These are phyloP conservation scores for Mesembryanthemum crystallinum DNA, from an alignment of 148 eudicot genomes.

Conservation along the genomic window DNA sequence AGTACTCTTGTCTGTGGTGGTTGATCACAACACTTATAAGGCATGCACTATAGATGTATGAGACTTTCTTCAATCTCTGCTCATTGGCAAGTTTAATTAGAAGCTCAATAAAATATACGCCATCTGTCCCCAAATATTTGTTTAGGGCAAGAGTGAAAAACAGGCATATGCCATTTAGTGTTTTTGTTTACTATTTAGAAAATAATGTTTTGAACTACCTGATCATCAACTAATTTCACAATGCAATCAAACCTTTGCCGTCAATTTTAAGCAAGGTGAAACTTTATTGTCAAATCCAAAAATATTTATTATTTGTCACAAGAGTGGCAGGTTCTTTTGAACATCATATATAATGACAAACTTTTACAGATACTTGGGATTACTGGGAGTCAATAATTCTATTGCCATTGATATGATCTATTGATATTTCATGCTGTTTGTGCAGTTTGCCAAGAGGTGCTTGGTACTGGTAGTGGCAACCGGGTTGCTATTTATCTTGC, in stretches of 20 bases:
- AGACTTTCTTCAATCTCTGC: too few relatives aligned
- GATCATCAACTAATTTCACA: not conserved
- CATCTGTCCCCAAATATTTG: not conserved
- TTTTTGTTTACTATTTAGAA: not conserved
- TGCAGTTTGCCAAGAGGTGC: constrained; percentile 91
- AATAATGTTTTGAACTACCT: not conserved
- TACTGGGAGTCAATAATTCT: not conserved
- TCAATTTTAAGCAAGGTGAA: not conserved
- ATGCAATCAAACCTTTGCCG: not conserved
- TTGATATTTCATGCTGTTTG: constrained; percentile 6
- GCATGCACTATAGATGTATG: not conserved
- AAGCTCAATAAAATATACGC: not conserved
- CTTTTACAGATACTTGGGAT: not conserved
- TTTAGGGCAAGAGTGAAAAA: not conserved
- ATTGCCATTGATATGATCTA: constrained; percentile 4
- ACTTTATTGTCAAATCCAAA: not conserved
- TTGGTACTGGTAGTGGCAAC: constrained; percentile 77
- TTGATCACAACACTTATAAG: not conserved
- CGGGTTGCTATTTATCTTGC: constrained; percentile 68
- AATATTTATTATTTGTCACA: not conserved
- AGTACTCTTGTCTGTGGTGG: not conserved
- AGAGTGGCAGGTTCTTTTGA: not conserved
- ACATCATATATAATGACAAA: not conserved
- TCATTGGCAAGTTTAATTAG: not conserved
- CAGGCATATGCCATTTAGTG: not conserved